These are phyloP conservation scores for Chalaropsis ovoidea DNA, from an alignment of 2,329 filamentous ascomycete species.

Conservation along the genomic window DNA sequence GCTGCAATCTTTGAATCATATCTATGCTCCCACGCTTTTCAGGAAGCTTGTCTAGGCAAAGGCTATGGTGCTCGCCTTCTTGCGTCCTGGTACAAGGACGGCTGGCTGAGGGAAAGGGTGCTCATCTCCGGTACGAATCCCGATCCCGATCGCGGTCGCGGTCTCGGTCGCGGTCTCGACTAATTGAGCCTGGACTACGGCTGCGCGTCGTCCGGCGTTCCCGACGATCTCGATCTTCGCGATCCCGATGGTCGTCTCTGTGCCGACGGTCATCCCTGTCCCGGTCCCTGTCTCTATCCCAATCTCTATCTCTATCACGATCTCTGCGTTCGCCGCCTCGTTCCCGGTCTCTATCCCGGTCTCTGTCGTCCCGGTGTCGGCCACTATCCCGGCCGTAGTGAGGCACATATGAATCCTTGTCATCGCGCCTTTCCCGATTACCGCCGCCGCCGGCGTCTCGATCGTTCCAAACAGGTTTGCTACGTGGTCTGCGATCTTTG, in stretches of 20 bases:
- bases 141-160: slow-evolving; percentile 30
- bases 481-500: slow-evolving; percentile 14
- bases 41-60: neutral
- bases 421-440: slow-evolving; percentile 16
- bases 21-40: no score
- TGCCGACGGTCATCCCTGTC: slow-evolving; percentile 32
- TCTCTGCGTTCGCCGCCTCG: slow-evolving; percentile 32
- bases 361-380: slow-evolving; percentile 36
- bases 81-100: neutral
- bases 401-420: slow-evolving; percentile 22
- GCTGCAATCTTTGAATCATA: no score
- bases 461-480: neutral
- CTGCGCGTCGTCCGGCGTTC: slow-evolving; percentile 36
- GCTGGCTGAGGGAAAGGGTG: neutral
- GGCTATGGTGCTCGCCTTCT: neutral
- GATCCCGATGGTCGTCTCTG: slow-evolving; percentile 36
- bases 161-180: slow-evolving; percentile 33
- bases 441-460: slow-evolving; percentile 12
- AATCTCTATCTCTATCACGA: slow-evolving; percentile 41
- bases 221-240: slow-evolving; percentile 33
- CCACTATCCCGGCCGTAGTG: slow-evolving; percentile 28
- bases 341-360: slow-evolving; percentile 31
- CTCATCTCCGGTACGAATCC: slow-evolving; percentile 32
- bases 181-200: slow-evolving; percentile 35
- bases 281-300: slow-evolving; percentile 36